These are phyloP conservation scores for Coemansia brasiliensis DNA, from an alignment of 192 early-diverging fungal species.

Conservation along the genomic window DNA sequence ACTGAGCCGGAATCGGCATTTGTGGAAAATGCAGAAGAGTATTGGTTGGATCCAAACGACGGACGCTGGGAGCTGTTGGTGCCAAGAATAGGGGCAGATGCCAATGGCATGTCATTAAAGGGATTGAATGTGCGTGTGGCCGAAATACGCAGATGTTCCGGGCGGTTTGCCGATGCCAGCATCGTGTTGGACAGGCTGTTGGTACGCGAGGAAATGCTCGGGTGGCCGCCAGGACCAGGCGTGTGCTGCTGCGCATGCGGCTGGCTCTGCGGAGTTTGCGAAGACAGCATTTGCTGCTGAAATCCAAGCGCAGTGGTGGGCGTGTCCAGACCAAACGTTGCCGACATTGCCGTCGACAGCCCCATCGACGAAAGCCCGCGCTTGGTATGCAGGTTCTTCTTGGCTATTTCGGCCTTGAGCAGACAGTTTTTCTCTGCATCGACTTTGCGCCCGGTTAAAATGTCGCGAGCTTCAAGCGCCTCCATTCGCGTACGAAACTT, in stretches of 20 bases:
- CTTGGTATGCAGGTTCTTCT: constrained; percentile 96
- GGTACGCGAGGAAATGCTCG: constrained; percentile 24
- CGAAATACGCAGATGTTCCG: constrained; percentile 52
- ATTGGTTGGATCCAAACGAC: constrained; percentile 23
- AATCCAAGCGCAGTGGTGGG: constrained; percentile 23
- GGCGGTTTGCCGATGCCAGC: constrained; percentile 39
- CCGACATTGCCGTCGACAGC: constrained; percentile 29
- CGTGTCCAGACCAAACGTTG: constrained; percentile 48
- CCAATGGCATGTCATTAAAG: constrained; percentile 49
- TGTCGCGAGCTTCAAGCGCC: constrained; percentile 88
- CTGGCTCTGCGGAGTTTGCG: constrained; percentile 10
- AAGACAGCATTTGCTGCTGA: constrained; percentile 16
- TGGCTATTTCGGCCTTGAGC: constrained; percentile 98
- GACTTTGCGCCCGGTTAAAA: constrained; percentile 87
- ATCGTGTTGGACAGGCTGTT: constrained; percentile 37
- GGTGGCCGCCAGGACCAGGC: background rate
- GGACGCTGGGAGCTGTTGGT: constrained; percentile 24
- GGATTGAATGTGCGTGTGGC: constrained; percentile 45
- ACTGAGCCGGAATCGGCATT: constrained; percentile 21
- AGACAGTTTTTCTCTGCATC: constrained; percentile 83
- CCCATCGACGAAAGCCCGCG: constrained; percentile 65
- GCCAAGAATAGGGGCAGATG: constrained; percentile 53
- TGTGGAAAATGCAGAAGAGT: constrained; percentile 40
- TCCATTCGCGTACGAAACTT: constrained; percentile 91
- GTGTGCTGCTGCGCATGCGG: constrained; percentile 14